These are phyloP conservation scores for Hirschioporus abietinus DNA, from an alignment of 768 basidiomycete species.

Conservation along the genomic window DNA sequence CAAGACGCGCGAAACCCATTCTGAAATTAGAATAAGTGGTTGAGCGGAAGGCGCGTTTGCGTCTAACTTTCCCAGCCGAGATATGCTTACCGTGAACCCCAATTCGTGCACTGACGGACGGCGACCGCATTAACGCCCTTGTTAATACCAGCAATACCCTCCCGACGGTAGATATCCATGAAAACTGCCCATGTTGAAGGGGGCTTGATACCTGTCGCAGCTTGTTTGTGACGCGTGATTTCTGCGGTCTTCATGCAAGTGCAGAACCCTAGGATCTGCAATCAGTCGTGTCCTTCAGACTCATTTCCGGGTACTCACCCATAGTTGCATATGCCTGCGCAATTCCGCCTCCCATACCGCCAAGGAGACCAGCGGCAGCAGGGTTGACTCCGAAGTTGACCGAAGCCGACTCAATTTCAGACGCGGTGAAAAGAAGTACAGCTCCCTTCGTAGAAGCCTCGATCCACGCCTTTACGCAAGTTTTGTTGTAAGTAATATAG, in stretches of 20 bases:
- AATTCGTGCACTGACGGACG: constrained; percentile 88
- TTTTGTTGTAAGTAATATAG: constrained; percentile 7
- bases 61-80: constrained; percentile 1
- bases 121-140: constrained; percentile 98
- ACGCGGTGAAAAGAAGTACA: constrained; percentile 92
- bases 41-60: background rate
- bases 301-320: constrained; percentile 58
- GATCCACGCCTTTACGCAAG: constrained; percentile 80
- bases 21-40: constrained; percentile 34
- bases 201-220: constrained; percentile 75
- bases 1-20: constrained; percentile 94
- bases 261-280: constrained; percentile 69
- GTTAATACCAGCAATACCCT: constrained; percentile 95
- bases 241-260: constrained; percentile 99
- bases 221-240: constrained; percentile 94
- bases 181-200: constrained; percentile 94
- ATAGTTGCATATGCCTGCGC: constrained; percentile 99
- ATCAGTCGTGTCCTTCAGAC: constrained; percentile 7
- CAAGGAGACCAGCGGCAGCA: constrained; percentile 81
- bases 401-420: constrained; percentile 79
- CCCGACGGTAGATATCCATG: constrained; percentile 87
- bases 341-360: constrained; percentile 96
- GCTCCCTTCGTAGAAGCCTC: constrained; percentile 98
- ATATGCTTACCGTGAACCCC: constrained; percentile 73
- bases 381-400: constrained; percentile 68